These are phyloP conservation scores for Niveomyces coronatus DNA, from an alignment of 2,329 filamentous ascomycete genomes.

Conservation along the genomic window DNA sequence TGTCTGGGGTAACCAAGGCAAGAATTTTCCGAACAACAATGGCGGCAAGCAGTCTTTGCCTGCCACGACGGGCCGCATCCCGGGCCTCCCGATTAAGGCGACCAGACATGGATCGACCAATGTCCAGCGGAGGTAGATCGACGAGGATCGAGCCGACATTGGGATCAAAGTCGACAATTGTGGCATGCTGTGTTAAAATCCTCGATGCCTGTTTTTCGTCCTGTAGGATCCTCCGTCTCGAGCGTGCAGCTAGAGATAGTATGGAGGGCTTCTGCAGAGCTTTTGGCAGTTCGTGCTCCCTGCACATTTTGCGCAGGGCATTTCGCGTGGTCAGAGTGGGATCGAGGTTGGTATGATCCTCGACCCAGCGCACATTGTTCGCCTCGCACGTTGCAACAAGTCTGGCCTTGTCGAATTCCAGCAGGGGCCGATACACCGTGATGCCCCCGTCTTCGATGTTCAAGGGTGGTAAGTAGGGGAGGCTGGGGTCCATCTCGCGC, in stretches of 20 bases:
- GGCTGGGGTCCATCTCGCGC: constrained; percentile 12
- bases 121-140: constrained; percentile 29
- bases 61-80: constrained; percentile 19
- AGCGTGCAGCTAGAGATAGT: constrained; percentile 46
- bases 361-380: constrained; percentile 63
- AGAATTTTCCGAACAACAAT: constrained; percentile 38
- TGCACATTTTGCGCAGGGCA: constrained; percentile 59
- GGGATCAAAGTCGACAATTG: constrained; percentile 37
- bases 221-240: constrained; percentile 30
- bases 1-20: constrained; percentile 39
- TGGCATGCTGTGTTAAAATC: constrained; percentile 38
- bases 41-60: constrained; percentile 34
- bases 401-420: constrained; percentile 60
- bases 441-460: constrained; percentile 55
- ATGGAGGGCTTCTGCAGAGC: constrained; percentile 60
- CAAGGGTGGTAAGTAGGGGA: constrained; percentile 25
- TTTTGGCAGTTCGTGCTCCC: constrained; percentile 49
- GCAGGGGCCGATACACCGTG: constrained; percentile 56
- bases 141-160: constrained; percentile 38
- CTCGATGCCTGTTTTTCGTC: constrained; percentile 43
- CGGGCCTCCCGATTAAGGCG: constrained; percentile 14
- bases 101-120: neutral
- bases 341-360: constrained; percentile 76
- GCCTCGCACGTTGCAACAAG: constrained; percentile 65
- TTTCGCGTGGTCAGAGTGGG: constrained; percentile 70